phyloP scores from a whole-genome alignment of 306 rosid species.

The Fragaria iinumae region DNA sequence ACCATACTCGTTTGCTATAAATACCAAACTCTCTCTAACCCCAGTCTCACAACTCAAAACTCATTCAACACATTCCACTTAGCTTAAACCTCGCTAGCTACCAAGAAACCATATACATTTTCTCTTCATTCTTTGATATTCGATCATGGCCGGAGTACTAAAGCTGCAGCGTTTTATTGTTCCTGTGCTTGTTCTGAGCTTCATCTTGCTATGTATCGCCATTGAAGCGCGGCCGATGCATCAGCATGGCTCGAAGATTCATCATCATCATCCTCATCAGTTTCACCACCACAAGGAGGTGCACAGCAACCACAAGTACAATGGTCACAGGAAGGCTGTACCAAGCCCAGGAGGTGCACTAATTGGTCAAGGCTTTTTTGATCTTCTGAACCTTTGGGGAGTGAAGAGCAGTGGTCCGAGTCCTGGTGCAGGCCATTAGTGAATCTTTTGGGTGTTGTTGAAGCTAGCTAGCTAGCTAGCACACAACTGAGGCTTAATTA shows the following conservation, averaged over 20 bases:
- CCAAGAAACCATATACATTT: not conserved
- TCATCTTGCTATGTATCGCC: conserved; percentile 20
- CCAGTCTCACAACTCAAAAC: conserved; percentile 9
- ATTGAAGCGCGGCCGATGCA: conserved; percentile 24
- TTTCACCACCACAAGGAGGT: conserved; percentile 6
- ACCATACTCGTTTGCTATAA: conserved; percentile 6
- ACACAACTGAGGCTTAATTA: not conserved
- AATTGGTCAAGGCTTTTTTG: not conserved
- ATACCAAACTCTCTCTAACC: conserved; percentile 10
- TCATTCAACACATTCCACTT: not conserved
- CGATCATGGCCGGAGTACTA: conserved; percentile 29
- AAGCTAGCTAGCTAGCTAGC: not conserved
- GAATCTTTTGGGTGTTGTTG: not conserved
- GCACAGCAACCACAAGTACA: conserved; percentile 8
- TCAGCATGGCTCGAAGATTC: conserved; percentile 7
- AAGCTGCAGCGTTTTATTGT: conserved; percentile 6
- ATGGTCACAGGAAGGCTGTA: conserved; percentile 5
- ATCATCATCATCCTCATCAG: not conserved
- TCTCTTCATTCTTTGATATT: not conserved
- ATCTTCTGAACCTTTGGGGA: conserved; percentile 30
- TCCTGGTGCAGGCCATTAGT: conserved; percentile 30
- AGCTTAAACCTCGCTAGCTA: not conserved
- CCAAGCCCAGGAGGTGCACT: conserved; percentile 6
- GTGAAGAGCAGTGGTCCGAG: conserved; percentile 35
- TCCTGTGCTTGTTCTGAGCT: conserved; percentile 14